A percentile compares a stretch with the other conserved stretches of the same genome.
These are phyloP conservation scores for Yamadazyma taylorii DNA, from an alignment of 1,139 yeast species.

Conservation along the genomic window DNA sequence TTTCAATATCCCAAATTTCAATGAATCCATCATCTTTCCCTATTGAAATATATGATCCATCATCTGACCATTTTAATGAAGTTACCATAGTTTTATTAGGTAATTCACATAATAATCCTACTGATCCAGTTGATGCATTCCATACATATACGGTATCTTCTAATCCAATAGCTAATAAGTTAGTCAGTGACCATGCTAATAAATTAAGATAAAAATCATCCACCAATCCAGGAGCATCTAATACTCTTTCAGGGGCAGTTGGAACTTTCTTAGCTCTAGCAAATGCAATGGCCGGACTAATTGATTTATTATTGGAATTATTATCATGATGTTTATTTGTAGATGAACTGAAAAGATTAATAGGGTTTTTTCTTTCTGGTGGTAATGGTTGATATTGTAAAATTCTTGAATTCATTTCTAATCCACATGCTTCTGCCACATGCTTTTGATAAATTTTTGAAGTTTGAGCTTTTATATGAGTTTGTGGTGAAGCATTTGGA, in stretches of 20 bases:
- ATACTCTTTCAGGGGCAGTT: slow-evolving; percentile 86
- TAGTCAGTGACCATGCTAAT: slow-evolving; percentile 83
- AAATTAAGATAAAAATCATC: slow-evolving; percentile 92
- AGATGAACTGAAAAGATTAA: slow-evolving; percentile 45
- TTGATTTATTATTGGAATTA: slow-evolving; percentile 18
- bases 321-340: slow-evolving; percentile 1
- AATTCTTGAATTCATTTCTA: slow-evolving; percentile 80
- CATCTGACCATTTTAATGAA: slow-evolving; percentile 88
- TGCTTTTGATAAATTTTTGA: slow-evolving; percentile 74
- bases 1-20: slow-evolving; percentile 94
- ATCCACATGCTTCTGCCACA: slow-evolving; percentile 94
- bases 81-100: slow-evolving; percentile 55
- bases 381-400: slow-evolving; percentile 86
- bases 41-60: slow-evolving; percentile 82
- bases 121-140: slow-evolving; percentile 87
- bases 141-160: slow-evolving; percentile 85
- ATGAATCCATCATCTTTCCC: slow-evolving; percentile 84
- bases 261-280: slow-evolving; percentile 73
- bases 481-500: slow-evolving; percentile 51
- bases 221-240: slow-evolving; percentile 93
- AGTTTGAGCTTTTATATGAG: slow-evolving; percentile 68
- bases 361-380: slow-evolving; percentile 66
- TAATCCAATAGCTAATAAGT: slow-evolving; percentile 85
- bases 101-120: slow-evolving; percentile 67
- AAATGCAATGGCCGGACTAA: slow-evolving; percentile 49